phyloP scores from a whole-genome alignment of 768 basidiomycete genomes.

The Lyophyllum shimeji region DNA sequence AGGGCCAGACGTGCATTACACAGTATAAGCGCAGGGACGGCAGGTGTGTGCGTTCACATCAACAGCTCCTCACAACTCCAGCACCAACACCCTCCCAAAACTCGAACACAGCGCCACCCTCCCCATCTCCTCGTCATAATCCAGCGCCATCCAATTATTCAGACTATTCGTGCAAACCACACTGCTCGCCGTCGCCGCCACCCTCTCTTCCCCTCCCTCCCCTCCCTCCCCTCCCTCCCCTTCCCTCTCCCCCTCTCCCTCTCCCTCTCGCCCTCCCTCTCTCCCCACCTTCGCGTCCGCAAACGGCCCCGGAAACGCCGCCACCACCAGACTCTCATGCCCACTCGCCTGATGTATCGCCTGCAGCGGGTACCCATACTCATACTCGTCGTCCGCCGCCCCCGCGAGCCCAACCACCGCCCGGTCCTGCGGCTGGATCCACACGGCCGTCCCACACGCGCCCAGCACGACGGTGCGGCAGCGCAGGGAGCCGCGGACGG shows the following conservation, averaged over 20 bases:
- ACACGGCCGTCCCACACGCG: constrained; percentile 55
- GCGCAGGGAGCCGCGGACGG: constrained; percentile 50
- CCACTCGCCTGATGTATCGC: constrained; percentile 9
- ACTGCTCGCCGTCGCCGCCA: constrained; percentile 17
- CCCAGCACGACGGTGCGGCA: constrained; percentile 57
- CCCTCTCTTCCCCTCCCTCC: neutral
- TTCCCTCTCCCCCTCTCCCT: neutral
- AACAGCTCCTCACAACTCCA: constrained; percentile 38
- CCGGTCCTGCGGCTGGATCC: constrained; percentile 58
- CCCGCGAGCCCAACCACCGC: constrained; percentile 35
- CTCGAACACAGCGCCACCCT: constrained; percentile 52
- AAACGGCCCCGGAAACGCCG: constrained; percentile 52
- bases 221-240: neutral
- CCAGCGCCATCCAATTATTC: constrained; percentile 56
- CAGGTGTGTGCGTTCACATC: too few relatives aligned
- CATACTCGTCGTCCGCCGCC: constrained; percentile 16
- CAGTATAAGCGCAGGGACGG: too few relatives aligned
- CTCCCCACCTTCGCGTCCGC: neutral
- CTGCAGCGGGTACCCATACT: constrained; percentile 22
- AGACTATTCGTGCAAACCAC: constrained; percentile 29
- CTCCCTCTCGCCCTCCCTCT: neutral
- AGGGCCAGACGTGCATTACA: too few relatives aligned
- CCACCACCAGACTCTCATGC: constrained; percentile 39
- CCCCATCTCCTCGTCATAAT: constrained; percentile 60
- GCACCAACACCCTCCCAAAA: constrained; percentile 44